phyloP scores from a whole-genome alignment of 352 stramenopile genomes.

The Phytopythium kandeliae region DNA sequence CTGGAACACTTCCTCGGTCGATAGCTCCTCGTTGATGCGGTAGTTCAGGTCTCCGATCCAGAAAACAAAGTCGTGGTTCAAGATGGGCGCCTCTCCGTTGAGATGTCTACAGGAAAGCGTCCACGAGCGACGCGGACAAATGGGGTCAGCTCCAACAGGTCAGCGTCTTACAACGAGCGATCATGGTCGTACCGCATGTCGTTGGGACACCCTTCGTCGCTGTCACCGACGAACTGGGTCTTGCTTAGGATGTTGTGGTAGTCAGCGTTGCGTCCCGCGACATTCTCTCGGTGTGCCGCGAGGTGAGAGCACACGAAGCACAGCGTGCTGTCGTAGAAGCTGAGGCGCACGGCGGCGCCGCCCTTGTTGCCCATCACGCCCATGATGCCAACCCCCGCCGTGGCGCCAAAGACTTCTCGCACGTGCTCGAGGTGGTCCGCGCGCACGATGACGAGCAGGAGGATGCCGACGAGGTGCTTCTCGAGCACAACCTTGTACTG shows the following conservation, averaged over 20 bases:
- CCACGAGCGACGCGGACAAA: too few species aligned
- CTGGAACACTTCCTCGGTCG: constrained; percentile 71
- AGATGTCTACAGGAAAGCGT: constrained; percentile 30
- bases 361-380: constrained; percentile 99
- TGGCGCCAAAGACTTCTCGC: constrained; percentile 86
- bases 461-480: constrained; percentile 96
- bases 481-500: constrained; percentile 79
- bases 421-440: constrained; percentile 62
- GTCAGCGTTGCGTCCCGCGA: constrained; percentile 95
- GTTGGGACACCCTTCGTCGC: constrained; percentile 11
- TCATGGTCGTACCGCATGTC: constrained; percentile 20
- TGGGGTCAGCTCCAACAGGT: too few species aligned
- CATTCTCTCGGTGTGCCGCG: constrained; percentile 97
- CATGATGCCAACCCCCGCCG: constrained; percentile 97
- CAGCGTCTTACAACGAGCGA: too few species aligned
- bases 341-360: constrained; percentile 92
- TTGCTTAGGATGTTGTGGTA: constrained; percentile 98
- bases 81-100: constrained; percentile 64
- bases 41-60: constrained; percentile 95
- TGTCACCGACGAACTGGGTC: constrained; percentile 86
- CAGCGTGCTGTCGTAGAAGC: constrained; percentile 97
- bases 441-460: constrained; percentile 96
- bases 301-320: constrained; percentile 99
- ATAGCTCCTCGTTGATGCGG: constrained; percentile 75
- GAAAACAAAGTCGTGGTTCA: constrained; percentile 99